Evolutionary conservation across 768 basidiomycete species (phyloP).

Genomic region (Mycena rosella): DNA sequence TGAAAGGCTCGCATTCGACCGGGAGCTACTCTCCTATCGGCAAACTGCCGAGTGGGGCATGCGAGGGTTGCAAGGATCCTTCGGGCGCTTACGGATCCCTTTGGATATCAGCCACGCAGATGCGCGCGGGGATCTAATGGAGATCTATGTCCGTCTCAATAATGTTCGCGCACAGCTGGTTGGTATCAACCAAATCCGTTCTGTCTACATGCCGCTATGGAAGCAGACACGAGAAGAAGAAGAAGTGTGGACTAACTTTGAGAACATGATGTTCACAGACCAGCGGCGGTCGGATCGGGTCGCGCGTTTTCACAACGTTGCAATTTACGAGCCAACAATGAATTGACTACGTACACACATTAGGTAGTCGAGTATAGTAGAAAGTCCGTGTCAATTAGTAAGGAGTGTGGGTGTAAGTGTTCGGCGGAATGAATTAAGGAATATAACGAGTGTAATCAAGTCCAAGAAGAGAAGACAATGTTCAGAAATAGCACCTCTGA

Average conservation of each 20-base stretch:
- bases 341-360: too few relatives aligned
- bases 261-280: conserved; percentile 54
- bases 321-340: too few relatives aligned
- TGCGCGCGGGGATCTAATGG: conserved; percentile 48
- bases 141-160: conserved; percentile 48
- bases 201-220: conserved; percentile 58
- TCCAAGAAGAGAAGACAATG: too few relatives aligned
- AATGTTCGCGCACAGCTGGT: conserved; percentile 51
- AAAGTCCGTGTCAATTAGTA: too few relatives aligned
- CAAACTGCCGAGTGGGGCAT: too few relatives aligned
- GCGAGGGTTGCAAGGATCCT: conserved; percentile 57
- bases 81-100: conserved; percentile 58
- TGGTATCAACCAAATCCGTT: conserved; percentile 57
- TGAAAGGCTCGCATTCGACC: too few relatives aligned
- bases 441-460: too few relatives aligned
- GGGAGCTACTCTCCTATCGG: too few relatives aligned
- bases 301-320: conserved; percentile 51
- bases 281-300: conserved; percentile 50
- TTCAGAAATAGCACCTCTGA: too few relatives aligned
- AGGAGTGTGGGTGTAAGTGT: too few relatives aligned
- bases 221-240: conserved; percentile 43
- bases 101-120: conserved; percentile 48
- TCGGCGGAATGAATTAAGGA: too few relatives aligned
- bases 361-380: too few relatives aligned
- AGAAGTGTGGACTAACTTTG: conserved; percentile 52